Conservation (phyloP, 495 filamentous ascomycete genomes). For the Neohortaea acidophila region DNA sequence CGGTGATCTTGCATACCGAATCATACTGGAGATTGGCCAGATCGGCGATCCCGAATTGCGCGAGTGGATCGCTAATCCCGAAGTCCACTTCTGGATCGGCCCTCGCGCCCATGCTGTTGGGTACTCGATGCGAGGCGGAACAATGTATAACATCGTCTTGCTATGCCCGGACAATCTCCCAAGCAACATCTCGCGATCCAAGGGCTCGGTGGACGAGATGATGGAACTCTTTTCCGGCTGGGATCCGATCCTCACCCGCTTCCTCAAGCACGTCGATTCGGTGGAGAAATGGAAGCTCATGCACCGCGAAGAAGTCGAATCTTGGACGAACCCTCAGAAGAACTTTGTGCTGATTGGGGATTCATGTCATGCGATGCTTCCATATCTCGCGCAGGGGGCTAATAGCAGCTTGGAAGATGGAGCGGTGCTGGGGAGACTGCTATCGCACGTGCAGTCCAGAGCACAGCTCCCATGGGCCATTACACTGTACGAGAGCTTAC, state of each 20-base stretch:
- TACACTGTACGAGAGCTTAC: slow-evolving; percentile 11
- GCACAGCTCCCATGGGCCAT: background rate
- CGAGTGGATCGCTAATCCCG: slow-evolving; percentile 2
- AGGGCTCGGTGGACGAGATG: slow-evolving; percentile 6
- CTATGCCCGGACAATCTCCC: slow-evolving; percentile 28
- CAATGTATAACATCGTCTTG: slow-evolving; percentile 4
- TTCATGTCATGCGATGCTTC: slow-evolving; percentile 54
- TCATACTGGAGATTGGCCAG: slow-evolving; percentile 5
- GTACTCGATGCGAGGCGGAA: slow-evolving; percentile 4
- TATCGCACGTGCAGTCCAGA: slow-evolving; percentile 18
- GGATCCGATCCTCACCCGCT: slow-evolving; percentile 5
- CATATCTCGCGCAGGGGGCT: slow-evolving; percentile 44
- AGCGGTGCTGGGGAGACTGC: slow-evolving; percentile 34
- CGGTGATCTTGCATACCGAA: slow-evolving; percentile 7
- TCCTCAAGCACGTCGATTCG: slow-evolving; percentile 2
- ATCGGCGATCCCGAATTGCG: background rate
- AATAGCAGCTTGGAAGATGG: slow-evolving; percentile 38
- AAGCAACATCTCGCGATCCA: background rate
- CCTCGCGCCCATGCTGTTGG: slow-evolving; percentile 4
- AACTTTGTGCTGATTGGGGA: slow-evolving; percentile 43
- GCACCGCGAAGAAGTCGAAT: slow-evolving; percentile 6
- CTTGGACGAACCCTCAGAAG: slow-evolving; percentile 29
- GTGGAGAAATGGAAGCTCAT: slow-evolving; percentile 10
- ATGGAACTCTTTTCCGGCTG: slow-evolving; percentile 2
- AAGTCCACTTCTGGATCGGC: slow-evolving; percentile 7